phyloP scores from a whole-genome alignment of 257 asterid species.

The Solanum neorickii region DNA sequence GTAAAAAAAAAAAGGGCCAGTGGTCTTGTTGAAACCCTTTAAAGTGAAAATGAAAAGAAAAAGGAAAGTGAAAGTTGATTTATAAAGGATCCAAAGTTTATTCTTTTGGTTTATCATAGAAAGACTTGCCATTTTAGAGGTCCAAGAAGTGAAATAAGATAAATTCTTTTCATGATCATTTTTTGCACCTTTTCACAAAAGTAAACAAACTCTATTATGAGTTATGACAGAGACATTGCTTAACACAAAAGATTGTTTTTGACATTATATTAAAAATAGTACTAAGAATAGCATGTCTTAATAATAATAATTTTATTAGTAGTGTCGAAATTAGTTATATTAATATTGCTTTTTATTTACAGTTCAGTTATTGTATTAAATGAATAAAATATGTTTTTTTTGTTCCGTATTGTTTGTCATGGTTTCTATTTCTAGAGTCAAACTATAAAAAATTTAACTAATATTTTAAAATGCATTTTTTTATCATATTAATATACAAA shows the following conservation, averaged over 20 bases:
- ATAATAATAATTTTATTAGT: no score
- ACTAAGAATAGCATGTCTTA: not conserved
- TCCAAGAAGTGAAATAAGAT: not conserved
- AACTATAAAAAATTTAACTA: no score
- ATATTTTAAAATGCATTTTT: no score
- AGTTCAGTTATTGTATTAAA: not conserved
- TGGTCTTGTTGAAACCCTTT: not conserved
- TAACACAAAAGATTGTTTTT: not conserved
- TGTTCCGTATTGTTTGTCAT: no score
- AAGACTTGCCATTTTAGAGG: not conserved
- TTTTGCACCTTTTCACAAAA: not conserved
- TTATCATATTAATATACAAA: no score
- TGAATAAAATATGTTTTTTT: not conserved
- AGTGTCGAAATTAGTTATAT: not conserved
- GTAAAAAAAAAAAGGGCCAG: not conserved
- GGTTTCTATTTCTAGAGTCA: no score
- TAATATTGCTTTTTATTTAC: not conserved
- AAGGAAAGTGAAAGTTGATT: not conserved
- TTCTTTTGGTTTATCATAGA: not conserved
- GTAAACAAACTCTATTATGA: not conserved
- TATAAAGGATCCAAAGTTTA: conserved; percentile 2
- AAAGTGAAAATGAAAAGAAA: not conserved
- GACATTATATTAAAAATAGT: not conserved
- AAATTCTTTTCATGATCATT: not conserved
- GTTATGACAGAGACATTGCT: not conserved